Percentiles rank a stretch among this genome's conserved stretches.
These are phyloP conservation scores for Mucor irregularis DNA, from an alignment of 371 early-diverging fungal genomes.

Conservation along the genomic window DNA sequence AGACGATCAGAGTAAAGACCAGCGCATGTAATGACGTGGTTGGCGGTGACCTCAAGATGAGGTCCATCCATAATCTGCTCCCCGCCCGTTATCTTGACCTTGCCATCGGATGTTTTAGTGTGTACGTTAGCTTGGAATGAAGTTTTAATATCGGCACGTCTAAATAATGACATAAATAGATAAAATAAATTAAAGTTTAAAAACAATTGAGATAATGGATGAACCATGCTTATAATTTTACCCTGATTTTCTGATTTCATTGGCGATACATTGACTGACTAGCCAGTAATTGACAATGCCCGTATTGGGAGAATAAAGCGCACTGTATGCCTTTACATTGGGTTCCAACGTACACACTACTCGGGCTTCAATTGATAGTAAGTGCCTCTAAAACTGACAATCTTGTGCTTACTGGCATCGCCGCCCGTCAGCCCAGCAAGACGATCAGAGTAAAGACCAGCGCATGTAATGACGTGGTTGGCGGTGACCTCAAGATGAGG, in stretches of 20 bases:
- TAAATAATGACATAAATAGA: conserved; percentile 11
- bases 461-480: conserved; percentile 42
- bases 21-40: conserved; percentile 43
- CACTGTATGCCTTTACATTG: conserved; percentile 41
- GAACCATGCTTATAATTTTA: not conserved
- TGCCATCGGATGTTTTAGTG: conserved; percentile 21
- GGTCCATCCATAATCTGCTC: conserved; percentile 37
- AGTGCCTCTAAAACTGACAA: conserved; percentile 41
- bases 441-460: conserved; percentile 41
- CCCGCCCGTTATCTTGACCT: conserved; percentile 31
- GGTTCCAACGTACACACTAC: conserved; percentile 46
- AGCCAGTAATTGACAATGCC: conserved; percentile 43
- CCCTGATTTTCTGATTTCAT: conserved; percentile 35
- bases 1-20: conserved; percentile 43
- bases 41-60: conserved; percentile 23
- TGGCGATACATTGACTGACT: conserved; percentile 33
- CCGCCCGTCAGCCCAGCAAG: conserved; percentile 38
- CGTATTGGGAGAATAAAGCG: conserved; percentile 44
- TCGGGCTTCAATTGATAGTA: conserved; percentile 47
- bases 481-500: conserved; percentile 31
- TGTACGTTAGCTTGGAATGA: conserved; percentile 39
- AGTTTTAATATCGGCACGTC: conserved; percentile 44
- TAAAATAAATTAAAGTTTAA: not conserved
- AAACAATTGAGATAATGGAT: not conserved
- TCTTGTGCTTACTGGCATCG: conserved; percentile 20